These are phyloP conservation scores for Calonectria pseudoturangicola DNA, from an alignment of 2,329 filamentous ascomycete species.

Conservation along the genomic window DNA sequence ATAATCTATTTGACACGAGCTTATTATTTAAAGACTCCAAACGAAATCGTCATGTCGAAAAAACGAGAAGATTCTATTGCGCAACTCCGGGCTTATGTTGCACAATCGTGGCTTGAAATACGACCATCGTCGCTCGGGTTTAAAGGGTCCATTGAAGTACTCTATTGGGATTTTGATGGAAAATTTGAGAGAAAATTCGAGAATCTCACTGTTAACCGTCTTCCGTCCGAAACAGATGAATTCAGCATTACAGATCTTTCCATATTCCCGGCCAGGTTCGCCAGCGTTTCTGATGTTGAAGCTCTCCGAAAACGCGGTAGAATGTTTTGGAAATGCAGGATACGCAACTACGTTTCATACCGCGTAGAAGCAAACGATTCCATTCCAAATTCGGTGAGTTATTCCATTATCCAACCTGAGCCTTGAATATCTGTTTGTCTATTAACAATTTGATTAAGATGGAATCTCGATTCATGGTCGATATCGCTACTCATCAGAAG, in stretches of 20 bases:
- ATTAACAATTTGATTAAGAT: not conserved
- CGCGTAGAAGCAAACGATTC: not conserved
- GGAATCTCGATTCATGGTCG: not conserved
- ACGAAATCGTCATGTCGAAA: not conserved
- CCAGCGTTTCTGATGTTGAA: not conserved
- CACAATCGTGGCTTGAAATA: not conserved
- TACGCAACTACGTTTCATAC: not conserved
- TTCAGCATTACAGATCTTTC: not conserved
- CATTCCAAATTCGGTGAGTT: not conserved
- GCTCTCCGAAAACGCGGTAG: not conserved
- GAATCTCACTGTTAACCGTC: not conserved
- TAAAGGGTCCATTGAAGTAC: too few relatives aligned
- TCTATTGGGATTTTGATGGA: not conserved
- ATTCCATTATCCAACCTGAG: not conserved
- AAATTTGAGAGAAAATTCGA: not conserved
- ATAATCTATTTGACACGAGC: not conserved
- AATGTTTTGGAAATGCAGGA: slow-evolving; percentile 3
- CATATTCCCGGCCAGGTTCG: not conserved
- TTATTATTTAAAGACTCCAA: not conserved
- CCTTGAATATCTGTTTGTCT: not conserved
- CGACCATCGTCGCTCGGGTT: too few relatives aligned
- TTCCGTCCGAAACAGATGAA: not conserved
- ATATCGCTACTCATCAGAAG: not conserved
- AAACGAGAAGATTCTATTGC: not conserved
- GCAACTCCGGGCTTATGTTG: not conserved